A percentile compares a stretch with the other conserved stretches of the same genome.
Conservation (phyloP, 208 protist genomes). For the Trypanosoma scelopori region DNA sequence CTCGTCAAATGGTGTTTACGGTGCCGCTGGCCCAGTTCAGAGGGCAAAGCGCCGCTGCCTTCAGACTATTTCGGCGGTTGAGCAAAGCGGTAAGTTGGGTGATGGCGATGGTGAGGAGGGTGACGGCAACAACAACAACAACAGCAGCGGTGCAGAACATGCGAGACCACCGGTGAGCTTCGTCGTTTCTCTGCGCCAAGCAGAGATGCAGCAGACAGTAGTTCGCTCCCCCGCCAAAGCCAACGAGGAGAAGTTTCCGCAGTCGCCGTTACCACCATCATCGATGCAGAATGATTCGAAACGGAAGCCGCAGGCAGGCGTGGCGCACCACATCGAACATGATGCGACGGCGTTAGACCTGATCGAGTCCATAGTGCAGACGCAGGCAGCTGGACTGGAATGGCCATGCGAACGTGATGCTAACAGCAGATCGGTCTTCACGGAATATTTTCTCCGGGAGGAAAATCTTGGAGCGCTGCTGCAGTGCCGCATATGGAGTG, state of each 20-base stretch:
- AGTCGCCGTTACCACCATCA: background rate
- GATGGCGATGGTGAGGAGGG: background rate
- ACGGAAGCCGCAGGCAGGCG: constrained; percentile 1
- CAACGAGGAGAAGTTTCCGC: background rate
- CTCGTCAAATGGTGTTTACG: background rate
- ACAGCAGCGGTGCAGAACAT: background rate
- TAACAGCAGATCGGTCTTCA: constrained; percentile 1
- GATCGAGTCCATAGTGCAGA: constrained; percentile 25
- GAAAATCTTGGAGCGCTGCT: constrained; percentile 20
- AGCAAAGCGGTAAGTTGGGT: background rate
- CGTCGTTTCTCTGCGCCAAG: constrained; percentile 17
- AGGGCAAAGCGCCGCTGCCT: background rate
- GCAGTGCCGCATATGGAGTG: constrained; percentile 41
- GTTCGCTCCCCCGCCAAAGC: background rate
- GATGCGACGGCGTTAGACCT: constrained; percentile 14
- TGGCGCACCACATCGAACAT: background rate
- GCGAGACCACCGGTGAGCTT: constrained; percentile 9
- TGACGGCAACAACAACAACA: background rate
- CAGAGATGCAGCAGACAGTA: constrained; percentile 17
- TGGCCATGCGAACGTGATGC: constrained; percentile 3
- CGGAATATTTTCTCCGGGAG: constrained; percentile 32
- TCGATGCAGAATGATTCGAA: background rate
- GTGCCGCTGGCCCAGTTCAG: no score
- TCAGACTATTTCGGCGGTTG: background rate
- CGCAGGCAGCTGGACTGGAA: constrained; percentile 15